Conservation (phyloP, 2,329 filamentous ascomycete species). For the Alternaria longipes region DNA sequence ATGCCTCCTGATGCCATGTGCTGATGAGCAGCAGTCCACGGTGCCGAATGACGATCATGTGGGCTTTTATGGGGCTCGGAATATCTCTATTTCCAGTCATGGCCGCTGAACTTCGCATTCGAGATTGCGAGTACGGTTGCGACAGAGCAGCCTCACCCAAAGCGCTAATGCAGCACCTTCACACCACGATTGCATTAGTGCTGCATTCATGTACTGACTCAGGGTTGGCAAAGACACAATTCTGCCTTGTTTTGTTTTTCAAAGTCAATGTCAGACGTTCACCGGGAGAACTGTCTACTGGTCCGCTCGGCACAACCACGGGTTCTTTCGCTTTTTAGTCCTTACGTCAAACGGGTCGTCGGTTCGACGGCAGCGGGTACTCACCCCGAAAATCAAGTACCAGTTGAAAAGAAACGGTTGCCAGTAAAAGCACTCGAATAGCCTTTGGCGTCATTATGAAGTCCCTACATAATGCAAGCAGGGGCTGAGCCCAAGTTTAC, state of each 20-base stretch:
- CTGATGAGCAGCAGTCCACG: not conserved
- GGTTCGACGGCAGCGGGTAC: conserved; percentile 11
- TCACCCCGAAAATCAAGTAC: conserved; percentile 1
- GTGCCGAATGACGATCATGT: conserved; percentile 2
- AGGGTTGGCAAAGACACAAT: conserved; percentile 13
- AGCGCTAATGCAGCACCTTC: conserved; percentile 27
- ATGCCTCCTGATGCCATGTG: conserved; percentile 4
- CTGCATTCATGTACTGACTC: conserved; percentile 13
- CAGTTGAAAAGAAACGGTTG: not conserved
- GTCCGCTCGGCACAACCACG: conserved; percentile 13
- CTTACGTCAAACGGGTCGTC: conserved; percentile 10
- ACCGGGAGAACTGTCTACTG: conserved; percentile 11
- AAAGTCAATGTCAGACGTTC: conserved; percentile 16
- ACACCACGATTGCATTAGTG: conserved; percentile 20
- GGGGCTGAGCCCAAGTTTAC: conserved; percentile 10
- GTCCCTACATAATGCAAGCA: conserved; percentile 5
- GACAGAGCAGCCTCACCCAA: conserved; percentile 24
- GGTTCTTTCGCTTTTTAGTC: conserved; percentile 3
- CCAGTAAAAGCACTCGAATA: not conserved
- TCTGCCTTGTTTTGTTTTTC: conserved; percentile 14
- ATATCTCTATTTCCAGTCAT: conserved; percentile 8
- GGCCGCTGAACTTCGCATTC: conserved; percentile 12
- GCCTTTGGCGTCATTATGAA: not conserved
- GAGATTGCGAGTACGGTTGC: conserved; percentile 8
- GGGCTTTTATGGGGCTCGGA: conserved; percentile 7